These are phyloP conservation scores for Marsdenia floribunda DNA, from an alignment of 257 asterid species.

Conservation along the genomic window DNA sequence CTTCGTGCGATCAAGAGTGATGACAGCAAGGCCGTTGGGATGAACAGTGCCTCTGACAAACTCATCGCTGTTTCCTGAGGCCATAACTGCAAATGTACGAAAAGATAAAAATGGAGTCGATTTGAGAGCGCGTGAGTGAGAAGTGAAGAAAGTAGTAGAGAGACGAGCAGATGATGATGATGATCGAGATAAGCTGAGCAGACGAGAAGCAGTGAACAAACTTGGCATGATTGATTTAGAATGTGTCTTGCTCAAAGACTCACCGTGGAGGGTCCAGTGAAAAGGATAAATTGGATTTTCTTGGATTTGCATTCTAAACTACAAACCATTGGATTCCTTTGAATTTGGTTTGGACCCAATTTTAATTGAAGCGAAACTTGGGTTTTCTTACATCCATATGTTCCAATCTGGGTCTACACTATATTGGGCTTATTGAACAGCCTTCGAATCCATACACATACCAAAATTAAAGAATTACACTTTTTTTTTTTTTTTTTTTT, in stretches of 20 bases:
- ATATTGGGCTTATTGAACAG: no score
- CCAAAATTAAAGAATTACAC: no score
- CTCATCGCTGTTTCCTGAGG: conserved; percentile 52
- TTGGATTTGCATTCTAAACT: no score
- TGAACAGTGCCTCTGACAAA: conserved; percentile 69
- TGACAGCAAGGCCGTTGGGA: conserved; percentile 73
- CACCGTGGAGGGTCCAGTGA: not conserved
- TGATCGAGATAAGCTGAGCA: conserved; percentile 6
- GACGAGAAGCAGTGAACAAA: conserved; percentile 5
- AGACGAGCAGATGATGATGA: not conserved
- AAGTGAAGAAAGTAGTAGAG: not conserved
- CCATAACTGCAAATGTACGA: conserved; percentile 46
- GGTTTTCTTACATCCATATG: no score
- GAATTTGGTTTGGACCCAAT: no score
- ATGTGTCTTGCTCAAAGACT: not conserved
- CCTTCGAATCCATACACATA: no score
- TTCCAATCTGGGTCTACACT: no score
- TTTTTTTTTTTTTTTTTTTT: no score
- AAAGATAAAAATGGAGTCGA: conserved; percentile 14
- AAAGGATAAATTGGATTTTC: no score
- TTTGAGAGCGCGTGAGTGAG: not conserved
- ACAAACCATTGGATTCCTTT: no score
- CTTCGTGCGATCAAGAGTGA: conserved; percentile 95
- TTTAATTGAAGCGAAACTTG: no score
- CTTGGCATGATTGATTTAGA: conserved; percentile 6